A percentile compares a stretch with the other conserved stretches of the same genome.
Evolutionary conservation across 2,329 filamentous ascomycete genomes (phyloP).

Genomic region (Exophiala sp.): DNA sequence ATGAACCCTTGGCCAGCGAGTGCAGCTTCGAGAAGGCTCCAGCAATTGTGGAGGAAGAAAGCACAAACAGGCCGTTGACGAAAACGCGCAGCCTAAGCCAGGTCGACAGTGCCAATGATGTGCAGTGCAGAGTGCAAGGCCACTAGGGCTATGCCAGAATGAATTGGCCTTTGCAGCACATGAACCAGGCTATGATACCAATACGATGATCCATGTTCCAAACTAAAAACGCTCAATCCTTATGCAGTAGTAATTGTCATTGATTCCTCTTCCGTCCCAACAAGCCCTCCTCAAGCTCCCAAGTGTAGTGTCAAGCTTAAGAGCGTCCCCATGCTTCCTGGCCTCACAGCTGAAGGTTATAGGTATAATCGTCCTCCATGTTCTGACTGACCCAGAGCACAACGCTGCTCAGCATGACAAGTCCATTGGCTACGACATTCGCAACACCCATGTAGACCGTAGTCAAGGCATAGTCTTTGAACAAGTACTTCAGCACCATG

Average conservation of each 20-base stretch:
- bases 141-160: not conserved
- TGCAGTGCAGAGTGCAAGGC: not conserved
- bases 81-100: not conserved
- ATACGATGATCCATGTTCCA: not conserved
- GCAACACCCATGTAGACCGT: conserved; percentile 66
- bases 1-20: no score
- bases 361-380: conserved; percentile 70
- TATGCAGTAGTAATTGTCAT: no score
- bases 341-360: conserved; percentile 60
- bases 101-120: not conserved
- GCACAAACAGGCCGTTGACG: not conserved
- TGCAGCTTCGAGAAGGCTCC: no score
- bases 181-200: not conserved
- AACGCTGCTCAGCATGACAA: conserved; percentile 65
- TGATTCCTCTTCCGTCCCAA: no score
- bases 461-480: conserved; percentile 56
- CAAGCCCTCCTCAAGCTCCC: no score
- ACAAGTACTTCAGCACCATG: conserved; percentile 65
- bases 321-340: not conserved
- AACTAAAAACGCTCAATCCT: not conserved
- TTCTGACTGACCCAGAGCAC: conserved; percentile 69
- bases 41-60: no score
- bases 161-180: not conserved
- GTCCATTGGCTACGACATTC: conserved; percentile 61
- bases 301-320: not conserved